Evolutionary conservation across 2,329 filamentous ascomycete genomes (phyloP).

Genomic region (Xylariales sp.): DNA sequence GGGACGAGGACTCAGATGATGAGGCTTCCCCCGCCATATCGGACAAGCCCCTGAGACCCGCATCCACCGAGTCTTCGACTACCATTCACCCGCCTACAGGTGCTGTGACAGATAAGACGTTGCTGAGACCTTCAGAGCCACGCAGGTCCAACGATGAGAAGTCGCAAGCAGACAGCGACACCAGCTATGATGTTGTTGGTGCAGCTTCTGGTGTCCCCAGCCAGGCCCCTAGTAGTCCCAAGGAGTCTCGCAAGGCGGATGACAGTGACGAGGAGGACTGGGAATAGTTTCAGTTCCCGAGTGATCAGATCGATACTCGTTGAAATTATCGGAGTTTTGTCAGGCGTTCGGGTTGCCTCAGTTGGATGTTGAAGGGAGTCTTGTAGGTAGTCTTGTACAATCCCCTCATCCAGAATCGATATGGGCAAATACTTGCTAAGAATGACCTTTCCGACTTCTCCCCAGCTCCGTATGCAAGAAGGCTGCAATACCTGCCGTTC

Average conservation of each 20-base stretch:
- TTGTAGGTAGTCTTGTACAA: conserved; percentile 18
- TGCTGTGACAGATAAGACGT: conserved; percentile 28
- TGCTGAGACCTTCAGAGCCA: conserved; percentile 59
- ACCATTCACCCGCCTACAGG: conserved; percentile 51
- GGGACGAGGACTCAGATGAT: conserved; percentile 66
- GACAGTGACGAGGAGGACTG: conserved; percentile 63
- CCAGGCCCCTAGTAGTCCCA: conserved; percentile 66
- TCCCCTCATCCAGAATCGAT: conserved; percentile 8
- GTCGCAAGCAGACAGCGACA: conserved; percentile 87
- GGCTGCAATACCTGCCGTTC: conserved; percentile 14
- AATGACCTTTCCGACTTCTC: background rate
- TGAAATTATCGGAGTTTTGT: background rate
- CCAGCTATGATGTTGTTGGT: conserved; percentile 90
- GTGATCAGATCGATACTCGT: too few species aligned
- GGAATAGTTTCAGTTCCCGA: conserved; percentile 23
- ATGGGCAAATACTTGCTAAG: background rate
- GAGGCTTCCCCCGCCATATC: conserved; percentile 36
- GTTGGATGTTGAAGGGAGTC: conserved; percentile 3
- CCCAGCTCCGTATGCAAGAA: background rate
- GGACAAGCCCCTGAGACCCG: conserved; percentile 32
- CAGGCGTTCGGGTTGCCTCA: conserved; percentile 1
- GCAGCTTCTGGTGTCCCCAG: conserved; percentile 71
- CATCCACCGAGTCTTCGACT: conserved; percentile 52
- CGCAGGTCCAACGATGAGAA: conserved; percentile 83
- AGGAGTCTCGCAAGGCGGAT: conserved; percentile 48